Evolutionary conservation across 2,329 filamentous ascomycete genomes (phyloP), one percentile per base, ranked within the genome.

Genomic region (Cladosporium halotolerans): DNA sequence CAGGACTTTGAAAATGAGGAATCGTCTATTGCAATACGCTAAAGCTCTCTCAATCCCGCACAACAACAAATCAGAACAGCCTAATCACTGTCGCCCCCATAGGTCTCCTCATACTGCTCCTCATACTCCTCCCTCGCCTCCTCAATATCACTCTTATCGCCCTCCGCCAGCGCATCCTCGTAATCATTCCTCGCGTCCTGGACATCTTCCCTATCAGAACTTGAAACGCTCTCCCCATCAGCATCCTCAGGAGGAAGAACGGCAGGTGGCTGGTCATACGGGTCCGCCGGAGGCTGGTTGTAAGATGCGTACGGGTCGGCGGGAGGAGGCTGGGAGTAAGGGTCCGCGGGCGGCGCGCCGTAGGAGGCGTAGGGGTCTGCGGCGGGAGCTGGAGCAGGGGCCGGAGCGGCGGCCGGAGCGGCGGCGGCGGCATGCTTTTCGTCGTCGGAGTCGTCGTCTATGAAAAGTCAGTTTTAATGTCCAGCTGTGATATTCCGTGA

Each of bases 71-170:
- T 7, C 23, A 7, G 23, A 28, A 28, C 34, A 38, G 19, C 36
- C 48, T 51, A 51, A 11, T 51, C 48, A 5, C 38, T 32, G 4
- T 51, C 48, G 13, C 40, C 57, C 54, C 59, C 60, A 42, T 75
- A 74, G 2, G 62, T 64, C 49, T 75, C 76, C 58, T 77, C 74
- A 47, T 76, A 75, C 45, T 72, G 72, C 62, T 81, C 77, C 45
- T 76, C 67, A 52, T 79, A 78, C 62, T 75, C 75, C 57, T 76
- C 68, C 53, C 77, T 72, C 4, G 76, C 76, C 62, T 82, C 79
- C 64, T 82, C 72, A 3, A 70, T 63, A 55, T 79, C 78, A 56
- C 77, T 81, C 60, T 73, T 80, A 66, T 72, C 78, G 46, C 56
- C 63, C 4, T 56, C 55, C 10, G 56, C 55, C 31, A 52, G 44